These are phyloP conservation scores for Prinsepia uniflora DNA, from an alignment of 306 rosid species.

Conservation along the genomic window DNA sequence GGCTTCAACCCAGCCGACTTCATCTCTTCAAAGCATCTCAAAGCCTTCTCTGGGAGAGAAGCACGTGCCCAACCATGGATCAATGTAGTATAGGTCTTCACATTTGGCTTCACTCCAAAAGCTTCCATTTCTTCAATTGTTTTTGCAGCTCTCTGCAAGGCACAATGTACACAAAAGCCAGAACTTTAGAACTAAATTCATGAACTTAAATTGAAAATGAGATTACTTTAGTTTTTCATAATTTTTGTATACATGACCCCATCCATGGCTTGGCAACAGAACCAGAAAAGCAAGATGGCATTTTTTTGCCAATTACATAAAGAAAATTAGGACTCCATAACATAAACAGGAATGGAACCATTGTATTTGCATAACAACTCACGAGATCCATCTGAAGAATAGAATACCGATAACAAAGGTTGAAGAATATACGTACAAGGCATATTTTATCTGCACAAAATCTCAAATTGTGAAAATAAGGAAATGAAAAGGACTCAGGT, in stretches of 20 bases:
- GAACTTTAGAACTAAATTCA: constrained; percentile 10
- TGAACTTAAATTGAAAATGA: background rate
- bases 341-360: too few relatives aligned
- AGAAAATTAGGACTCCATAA: too few relatives aligned
- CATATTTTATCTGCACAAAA: background rate
- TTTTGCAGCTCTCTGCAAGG: constrained; percentile 66
- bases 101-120: constrained; percentile 72
- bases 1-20: constrained; percentile 76
- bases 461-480: background rate
- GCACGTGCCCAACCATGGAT: constrained; percentile 97
- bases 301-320: background rate
- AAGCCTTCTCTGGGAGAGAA: constrained; percentile 89
- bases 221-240: background rate
- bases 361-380: background rate
- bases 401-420: background rate
- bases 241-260: background rate
- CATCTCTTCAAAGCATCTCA: constrained; percentile 78
- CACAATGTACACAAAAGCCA: constrained; percentile 2
- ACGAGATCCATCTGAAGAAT: background rate
- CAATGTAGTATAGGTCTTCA: constrained; percentile 80
- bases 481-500: background rate
- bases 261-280: constrained; percentile 1
- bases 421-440: background rate
- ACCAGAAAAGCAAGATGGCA: background rate
- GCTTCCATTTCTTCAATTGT: constrained; percentile 73